Evolutionary conservation across 352 stramenopile genomes (phyloP).

Genomic region (Thraustochytrium sp.): DNA sequence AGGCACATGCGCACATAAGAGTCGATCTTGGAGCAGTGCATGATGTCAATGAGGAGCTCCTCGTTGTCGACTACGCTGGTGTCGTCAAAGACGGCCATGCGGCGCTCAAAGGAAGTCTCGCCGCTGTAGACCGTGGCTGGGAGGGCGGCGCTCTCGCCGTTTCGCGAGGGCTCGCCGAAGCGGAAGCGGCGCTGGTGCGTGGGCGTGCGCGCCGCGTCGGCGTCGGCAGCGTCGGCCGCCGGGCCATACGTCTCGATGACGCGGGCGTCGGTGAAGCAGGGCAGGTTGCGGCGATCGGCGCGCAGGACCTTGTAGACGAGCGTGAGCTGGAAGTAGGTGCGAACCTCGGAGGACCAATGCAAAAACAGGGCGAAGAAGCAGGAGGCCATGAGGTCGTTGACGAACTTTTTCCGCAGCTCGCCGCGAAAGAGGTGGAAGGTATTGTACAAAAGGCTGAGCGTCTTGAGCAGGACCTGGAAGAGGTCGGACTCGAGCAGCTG

Average conservation of each 20-base stretch:
- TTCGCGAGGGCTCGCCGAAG: constrained; percentile 26
- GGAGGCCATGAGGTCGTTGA: constrained; percentile 19
- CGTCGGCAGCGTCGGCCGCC: background rate
- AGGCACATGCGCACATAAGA: constrained; percentile 35
- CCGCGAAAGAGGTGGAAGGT: constrained; percentile 36
- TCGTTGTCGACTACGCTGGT: constrained; percentile 21
- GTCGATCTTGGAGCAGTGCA: constrained; percentile 39
- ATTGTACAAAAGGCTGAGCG: constrained; percentile 38
- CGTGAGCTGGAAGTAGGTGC: constrained; percentile 28
- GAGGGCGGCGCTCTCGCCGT: background rate
- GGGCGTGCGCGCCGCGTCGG: background rate
- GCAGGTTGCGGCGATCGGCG: constrained; percentile 14
- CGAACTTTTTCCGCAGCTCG: constrained; percentile 2
- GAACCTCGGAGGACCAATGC: constrained; percentile 30
- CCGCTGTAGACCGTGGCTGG: background rate
- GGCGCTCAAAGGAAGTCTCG: background rate
- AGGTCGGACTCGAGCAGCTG: constrained; percentile 24
- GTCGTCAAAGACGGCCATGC: constrained; percentile 36
- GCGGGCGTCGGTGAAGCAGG: constrained; percentile 29
- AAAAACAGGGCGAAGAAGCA: constrained; percentile 30
- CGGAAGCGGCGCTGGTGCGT: constrained; percentile 4
- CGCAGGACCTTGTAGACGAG: constrained; percentile 35
- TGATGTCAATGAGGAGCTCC: constrained; percentile 32
- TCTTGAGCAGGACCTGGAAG: constrained; percentile 39
- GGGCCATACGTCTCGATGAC: constrained; percentile 16